Conservation (phyloP, 495 filamentous ascomycete genomes). For the Penicillium argentinense region DNA sequence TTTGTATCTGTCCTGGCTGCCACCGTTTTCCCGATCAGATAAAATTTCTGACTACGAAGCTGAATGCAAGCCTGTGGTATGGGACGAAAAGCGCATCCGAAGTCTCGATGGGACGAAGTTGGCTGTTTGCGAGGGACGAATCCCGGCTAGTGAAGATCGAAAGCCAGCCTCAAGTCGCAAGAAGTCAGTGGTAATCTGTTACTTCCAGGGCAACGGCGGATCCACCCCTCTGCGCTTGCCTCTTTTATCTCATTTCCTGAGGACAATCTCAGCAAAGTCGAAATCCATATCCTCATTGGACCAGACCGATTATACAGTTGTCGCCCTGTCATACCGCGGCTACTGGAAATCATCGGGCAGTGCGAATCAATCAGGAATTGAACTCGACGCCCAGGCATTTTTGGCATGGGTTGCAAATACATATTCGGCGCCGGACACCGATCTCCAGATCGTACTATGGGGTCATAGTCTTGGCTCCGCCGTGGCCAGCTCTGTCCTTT, state of each 20-base stretch:
- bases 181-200: constrained; percentile 34
- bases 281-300: constrained; percentile 4
- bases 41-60: constrained; percentile 59
- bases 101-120: constrained; percentile 63
- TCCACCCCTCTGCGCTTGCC: constrained; percentile 66
- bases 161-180: neutral
- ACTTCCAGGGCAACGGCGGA: constrained; percentile 44
- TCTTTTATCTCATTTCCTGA: constrained; percentile 55
- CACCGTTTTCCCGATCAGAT: constrained; percentile 54
- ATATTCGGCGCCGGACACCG: constrained; percentile 23
- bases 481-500: constrained; percentile 53
- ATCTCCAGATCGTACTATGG: constrained; percentile 65
- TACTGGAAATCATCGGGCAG: constrained; percentile 78
- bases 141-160: neutral
- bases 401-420: constrained; percentile 52
- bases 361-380: constrained; percentile 64
- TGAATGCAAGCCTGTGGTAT: constrained; percentile 58
- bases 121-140: constrained; percentile 52
- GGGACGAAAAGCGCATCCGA: constrained; percentile 56
- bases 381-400: constrained; percentile 61
- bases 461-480: constrained; percentile 74
- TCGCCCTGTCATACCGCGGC: constrained; percentile 70
- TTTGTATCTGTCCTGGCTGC: constrained; percentile 75
- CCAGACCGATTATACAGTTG: constrained; percentile 49
- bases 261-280: constrained; percentile 9